A percentile compares a stretch with the other conserved stretches of the same genome.
Evolutionary conservation across 2,329 filamentous ascomycete species (phyloP).

Genomic region (Bertia moriformis): DNA sequence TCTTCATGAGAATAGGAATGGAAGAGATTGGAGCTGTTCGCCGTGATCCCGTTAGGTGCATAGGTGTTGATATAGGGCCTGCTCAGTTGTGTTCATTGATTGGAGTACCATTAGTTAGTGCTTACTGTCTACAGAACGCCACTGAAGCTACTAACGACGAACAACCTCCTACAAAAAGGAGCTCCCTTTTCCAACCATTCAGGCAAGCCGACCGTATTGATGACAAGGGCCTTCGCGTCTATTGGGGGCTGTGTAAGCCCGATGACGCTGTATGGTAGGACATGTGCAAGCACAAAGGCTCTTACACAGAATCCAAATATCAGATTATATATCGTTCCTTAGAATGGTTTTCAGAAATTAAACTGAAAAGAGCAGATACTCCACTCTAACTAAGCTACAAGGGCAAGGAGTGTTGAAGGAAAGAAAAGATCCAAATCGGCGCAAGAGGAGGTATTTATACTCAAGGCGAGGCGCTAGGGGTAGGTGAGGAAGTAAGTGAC

Average conservation of each 20-base stretch:
- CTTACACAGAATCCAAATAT: conserved; percentile 40
- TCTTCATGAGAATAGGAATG: no score
- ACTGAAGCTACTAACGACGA: no score
- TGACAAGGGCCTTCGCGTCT: conserved; percentile 46
- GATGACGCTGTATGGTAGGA: conserved; percentile 52
- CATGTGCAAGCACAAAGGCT: conserved; percentile 63
- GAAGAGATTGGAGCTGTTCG: no score
- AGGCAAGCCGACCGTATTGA: background rate
- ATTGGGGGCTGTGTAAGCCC: conserved; percentile 63
- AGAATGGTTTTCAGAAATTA: conserved; percentile 39
- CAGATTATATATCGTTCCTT: conserved; percentile 27
- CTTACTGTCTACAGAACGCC: no score
- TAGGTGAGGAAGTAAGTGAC: no score
- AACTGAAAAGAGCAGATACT: conserved; percentile 61
- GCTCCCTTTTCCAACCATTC: background rate
- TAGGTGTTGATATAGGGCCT: no score
- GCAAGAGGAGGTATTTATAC: conserved; percentile 4
- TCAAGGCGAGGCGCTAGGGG: no score
- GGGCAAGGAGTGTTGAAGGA: conserved; percentile 25
- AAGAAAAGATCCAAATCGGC: conserved; percentile 5
- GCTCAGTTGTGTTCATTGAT: no score
- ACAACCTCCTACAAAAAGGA: no score
- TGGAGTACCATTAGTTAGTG: no score
- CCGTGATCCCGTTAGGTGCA: no score
- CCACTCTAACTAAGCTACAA: conserved; percentile 41